Percentiles rank a stretch among this genome's conserved stretches.
phyloP scores from a whole-genome alignment of 2,329 filamentous ascomycete species.

The Grosmannia huntii region DNA sequence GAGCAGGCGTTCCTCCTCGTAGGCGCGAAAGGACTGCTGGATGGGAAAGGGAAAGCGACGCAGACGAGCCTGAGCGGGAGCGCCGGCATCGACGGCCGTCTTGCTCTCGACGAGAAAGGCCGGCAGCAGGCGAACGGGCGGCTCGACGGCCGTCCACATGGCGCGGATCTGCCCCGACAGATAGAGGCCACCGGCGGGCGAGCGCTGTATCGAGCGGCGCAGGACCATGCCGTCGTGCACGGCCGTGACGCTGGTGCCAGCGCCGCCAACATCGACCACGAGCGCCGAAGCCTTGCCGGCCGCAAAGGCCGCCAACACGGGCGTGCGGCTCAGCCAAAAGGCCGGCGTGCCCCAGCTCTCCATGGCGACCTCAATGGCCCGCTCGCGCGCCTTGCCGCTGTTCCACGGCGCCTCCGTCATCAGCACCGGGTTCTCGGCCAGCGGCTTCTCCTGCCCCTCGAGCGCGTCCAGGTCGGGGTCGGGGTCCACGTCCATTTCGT shows the following conservation, averaged over 20 bases:
- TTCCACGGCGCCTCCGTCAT: constrained; percentile 97
- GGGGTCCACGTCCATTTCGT: constrained; percentile 60
- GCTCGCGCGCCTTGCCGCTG: constrained; percentile 73
- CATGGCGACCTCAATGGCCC: constrained; percentile 91
- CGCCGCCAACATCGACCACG: constrained; percentile 82
- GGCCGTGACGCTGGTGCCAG: constrained; percentile 77
- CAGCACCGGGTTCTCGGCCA: constrained; percentile 80
- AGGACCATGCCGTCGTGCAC: constrained; percentile 92
- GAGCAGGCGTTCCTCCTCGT: constrained; percentile 85
- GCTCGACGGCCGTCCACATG: constrained; percentile 52
- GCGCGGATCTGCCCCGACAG: constrained; percentile 77
- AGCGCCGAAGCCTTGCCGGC: constrained; percentile 87
- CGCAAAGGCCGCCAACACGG: constrained; percentile 82
- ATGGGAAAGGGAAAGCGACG: constrained; percentile 53
- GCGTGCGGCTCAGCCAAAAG: constrained; percentile 83
- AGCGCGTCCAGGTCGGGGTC: constrained; percentile 51
- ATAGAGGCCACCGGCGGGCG: constrained; percentile 77
- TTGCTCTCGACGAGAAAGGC: constrained; percentile 85
- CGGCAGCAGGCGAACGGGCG: constrained; percentile 56
- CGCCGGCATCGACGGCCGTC: constrained; percentile 73
- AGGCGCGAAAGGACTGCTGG: constrained; percentile 58
- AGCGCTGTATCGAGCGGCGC: constrained; percentile 78
- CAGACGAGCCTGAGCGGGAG: constrained; percentile 63
- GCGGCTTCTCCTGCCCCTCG: constrained; percentile 55
- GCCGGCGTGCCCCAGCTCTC: constrained; percentile 93